Evolutionary conservation across 1,284 basidiomycete species (phyloP).

Genomic region (Ustilago xerochloae): DNA sequence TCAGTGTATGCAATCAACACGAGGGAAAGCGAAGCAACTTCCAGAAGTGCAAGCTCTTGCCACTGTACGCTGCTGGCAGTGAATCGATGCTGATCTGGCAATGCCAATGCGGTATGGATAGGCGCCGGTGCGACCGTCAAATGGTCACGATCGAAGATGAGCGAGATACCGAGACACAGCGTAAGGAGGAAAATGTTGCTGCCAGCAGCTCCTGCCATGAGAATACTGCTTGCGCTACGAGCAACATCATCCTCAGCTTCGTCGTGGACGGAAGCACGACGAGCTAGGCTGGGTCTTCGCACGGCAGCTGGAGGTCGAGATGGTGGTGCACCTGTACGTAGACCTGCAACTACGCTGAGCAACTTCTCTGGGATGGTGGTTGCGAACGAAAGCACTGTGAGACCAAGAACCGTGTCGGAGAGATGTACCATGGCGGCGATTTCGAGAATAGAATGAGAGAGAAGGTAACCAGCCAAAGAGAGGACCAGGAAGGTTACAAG

Average conservation of each 20-base stretch:
- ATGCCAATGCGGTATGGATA: background rate
- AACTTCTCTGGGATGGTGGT: slow-evolving; percentile 68
- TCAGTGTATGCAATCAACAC: slow-evolving; percentile 49
- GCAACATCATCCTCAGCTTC: slow-evolving; percentile 32
- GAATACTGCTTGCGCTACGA: slow-evolving; percentile 58
- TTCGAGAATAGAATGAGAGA: slow-evolving; percentile 60
- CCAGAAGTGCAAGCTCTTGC: slow-evolving; percentile 35
- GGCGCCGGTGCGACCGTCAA: background rate
- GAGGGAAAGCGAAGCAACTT: slow-evolving; percentile 37
- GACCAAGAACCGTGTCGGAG: slow-evolving; percentile 60
- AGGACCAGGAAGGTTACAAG: slow-evolving; percentile 49
- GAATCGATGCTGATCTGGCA: slow-evolving; percentile 7
- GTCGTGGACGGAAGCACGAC: slow-evolving; percentile 27
- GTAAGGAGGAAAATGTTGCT: slow-evolving; percentile 67
- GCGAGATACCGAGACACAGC: slow-evolving; percentile 64
- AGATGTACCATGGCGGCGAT: slow-evolving; percentile 55
- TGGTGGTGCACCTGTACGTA: slow-evolving; percentile 10
- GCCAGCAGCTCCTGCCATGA: slow-evolving; percentile 66
- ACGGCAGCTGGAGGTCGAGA: slow-evolving; percentile 6
- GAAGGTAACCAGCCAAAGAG: slow-evolving; percentile 61
- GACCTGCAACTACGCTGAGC: slow-evolving; percentile 60
- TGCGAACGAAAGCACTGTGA: slow-evolving; percentile 64
- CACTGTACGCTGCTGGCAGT: slow-evolving; percentile 35
- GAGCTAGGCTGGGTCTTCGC: slow-evolving; percentile 24
- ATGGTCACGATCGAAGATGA: slow-evolving; percentile 36